Conservation (phyloP, 179 eudicot species). For the Gypsophila paniculata region DNA sequence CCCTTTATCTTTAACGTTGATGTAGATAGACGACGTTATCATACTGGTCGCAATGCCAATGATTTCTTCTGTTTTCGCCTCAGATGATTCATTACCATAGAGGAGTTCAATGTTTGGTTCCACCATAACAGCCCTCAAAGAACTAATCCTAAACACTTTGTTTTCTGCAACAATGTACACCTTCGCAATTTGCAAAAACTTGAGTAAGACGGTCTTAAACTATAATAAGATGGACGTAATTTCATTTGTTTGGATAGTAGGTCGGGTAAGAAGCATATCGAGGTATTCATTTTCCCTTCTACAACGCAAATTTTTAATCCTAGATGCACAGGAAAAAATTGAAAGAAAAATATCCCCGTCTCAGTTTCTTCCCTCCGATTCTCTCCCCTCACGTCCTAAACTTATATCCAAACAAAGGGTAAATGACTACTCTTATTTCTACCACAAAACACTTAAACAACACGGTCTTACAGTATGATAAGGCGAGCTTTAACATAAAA, state of each 20-base stretch:
- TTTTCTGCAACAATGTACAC: conserved; percentile 82
- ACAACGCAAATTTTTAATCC: no score
- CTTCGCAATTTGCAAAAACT: conserved; percentile 39
- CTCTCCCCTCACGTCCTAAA: no score
- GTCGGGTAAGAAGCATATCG: no score
- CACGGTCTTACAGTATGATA: background rate
- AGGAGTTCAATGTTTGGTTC: conserved; percentile 55
- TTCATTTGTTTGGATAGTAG: no score
- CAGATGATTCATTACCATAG: conserved; percentile 47
- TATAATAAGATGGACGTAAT: no score
- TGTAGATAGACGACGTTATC: conserved; percentile 52
- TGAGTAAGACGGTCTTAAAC: background rate
- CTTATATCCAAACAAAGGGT: background rate
- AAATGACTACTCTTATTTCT: background rate
- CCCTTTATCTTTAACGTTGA: conserved; percentile 57
- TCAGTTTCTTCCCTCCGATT: no score
- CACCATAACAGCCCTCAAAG: conserved; percentile 33
- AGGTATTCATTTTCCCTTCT: no score
- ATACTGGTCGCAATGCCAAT: conserved; percentile 61
- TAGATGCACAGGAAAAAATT: no score
- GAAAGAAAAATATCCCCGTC: no score
- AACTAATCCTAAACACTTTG: conserved; percentile 49
- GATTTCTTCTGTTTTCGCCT: conserved; percentile 47
- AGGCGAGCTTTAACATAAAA: no score
- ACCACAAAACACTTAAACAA: background rate